Percentiles rank a stretch among this genome's conserved stretches.
Conservation (phyloP, 2,329 filamentous ascomycete genomes). For the Rugonectria rugulosa region DNA sequence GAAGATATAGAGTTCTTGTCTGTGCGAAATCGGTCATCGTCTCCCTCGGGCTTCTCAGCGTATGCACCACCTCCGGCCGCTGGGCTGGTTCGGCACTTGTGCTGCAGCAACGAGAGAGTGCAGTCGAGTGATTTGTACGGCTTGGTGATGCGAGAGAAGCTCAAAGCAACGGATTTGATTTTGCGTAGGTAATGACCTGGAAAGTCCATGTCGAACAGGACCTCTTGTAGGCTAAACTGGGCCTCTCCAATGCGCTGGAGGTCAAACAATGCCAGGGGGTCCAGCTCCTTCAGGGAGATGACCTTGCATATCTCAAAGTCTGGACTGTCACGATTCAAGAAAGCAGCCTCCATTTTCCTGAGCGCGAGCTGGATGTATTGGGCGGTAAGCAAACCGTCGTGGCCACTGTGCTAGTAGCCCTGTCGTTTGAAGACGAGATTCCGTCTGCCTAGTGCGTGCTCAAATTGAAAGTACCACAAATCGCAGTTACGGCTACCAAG, state of each 20-base stretch:
- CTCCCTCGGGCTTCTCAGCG: no score
- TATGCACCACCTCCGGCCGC: neutral
- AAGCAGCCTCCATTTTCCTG: constrained; percentile 4
- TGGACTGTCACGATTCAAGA: neutral
- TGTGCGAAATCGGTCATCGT: neutral
- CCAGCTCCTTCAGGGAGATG: constrained; percentile 11
- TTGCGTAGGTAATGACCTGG: constrained; percentile 50
- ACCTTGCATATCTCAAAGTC: constrained; percentile 23
- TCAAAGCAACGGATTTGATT: constrained; percentile 42
- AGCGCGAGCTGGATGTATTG: constrained; percentile 5
- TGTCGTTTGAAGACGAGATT: neutral
- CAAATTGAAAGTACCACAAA: constrained; percentile 19
- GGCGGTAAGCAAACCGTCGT: constrained; percentile 3
- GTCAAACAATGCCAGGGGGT: constrained; percentile 12
- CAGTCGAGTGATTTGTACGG: constrained; percentile 38
- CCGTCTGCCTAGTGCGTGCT: neutral
- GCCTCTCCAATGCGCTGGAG: constrained; percentile 3
- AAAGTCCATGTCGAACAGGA: constrained; percentile 48
- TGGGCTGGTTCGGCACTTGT: neutral
- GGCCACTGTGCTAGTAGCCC: constrained; percentile 5
- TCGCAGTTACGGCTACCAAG: no score
- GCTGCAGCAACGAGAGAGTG: neutral
- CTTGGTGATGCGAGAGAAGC: constrained; percentile 41
- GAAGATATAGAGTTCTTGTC: neutral
- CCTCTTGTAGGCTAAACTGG: constrained; percentile 36